Base-by-base conservation (phyloP, 2,329 filamentous ascomycete genomes). In the Botrytis fabae region DNA sequence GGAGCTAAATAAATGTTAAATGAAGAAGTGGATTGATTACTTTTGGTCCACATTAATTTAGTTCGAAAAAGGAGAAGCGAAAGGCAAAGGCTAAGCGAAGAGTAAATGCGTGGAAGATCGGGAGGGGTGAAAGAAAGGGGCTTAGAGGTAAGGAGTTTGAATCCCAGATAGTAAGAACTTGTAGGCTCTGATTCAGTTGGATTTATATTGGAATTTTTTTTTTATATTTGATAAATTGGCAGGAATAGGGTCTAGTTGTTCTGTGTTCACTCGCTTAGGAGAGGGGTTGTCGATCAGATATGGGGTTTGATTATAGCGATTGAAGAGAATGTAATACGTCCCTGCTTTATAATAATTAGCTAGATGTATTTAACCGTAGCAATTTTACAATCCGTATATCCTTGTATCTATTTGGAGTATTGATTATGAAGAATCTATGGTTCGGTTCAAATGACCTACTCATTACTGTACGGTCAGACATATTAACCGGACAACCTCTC, bases 361-460 rank as follows among this genome's bases (percentile, higher is more conserved):
- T n/a, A 14, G 12, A 51, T 51, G 48, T n/a, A n/a, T 51, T 51
- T 7, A 51, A 51, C 5, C 4, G 25, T 51, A n/a, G 25, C 12
- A 2, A 14, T 0, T 6, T 51, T 2, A 14, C 12, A 0, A 14
- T 51, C 0, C 0, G 25, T 6, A 14, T n/a, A n/a, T 14, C 5
- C 48, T 16, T n/a, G 10, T 51, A 51, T n/a, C 1, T 2, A 16
- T n/a, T 16, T n/a, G 25, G 12, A 51, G 12, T n/a, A 16, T 16
- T 16, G 1, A 48, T 12, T 25, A 25, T 48, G 10, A 51, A 51
- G 2, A n/a, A n/a, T n/a, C 48, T 5, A 51, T 16, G 48, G 12
- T 7, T 51, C 25, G 48, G 2, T 12, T 51, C 6, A 12, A 12
- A 14, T 2, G 48, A 14, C 4, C 12, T 6, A 16, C 46, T 48